phyloP scores from a whole-genome alignment of 805 yeast genomes.

The Blastobotrys parvus region DNA sequence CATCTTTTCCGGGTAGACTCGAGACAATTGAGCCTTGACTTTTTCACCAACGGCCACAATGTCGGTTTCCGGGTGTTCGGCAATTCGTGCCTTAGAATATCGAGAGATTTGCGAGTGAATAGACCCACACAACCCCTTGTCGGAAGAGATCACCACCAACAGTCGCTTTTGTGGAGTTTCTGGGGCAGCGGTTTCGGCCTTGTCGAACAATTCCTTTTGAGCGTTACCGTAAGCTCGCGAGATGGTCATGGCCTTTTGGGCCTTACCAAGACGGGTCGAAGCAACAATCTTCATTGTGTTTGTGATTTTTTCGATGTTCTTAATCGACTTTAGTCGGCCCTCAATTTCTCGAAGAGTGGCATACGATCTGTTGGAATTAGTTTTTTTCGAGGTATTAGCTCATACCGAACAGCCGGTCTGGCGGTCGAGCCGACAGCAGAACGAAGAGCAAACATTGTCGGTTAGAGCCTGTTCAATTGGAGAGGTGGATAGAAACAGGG shows the following conservation, averaged over 20 bases:
- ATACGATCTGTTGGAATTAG: conserved; percentile 54
- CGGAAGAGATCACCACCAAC: conserved; percentile 84
- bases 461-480: background rate
- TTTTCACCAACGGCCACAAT: conserved; percentile 91
- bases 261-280: conserved; percentile 90
- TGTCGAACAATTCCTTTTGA: conserved; percentile 67
- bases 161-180: conserved; percentile 55
- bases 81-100: conserved; percentile 64
- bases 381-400: too few relatives aligned
- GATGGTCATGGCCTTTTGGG: conserved; percentile 87
- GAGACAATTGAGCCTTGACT: conserved; percentile 76
- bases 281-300: conserved; percentile 99
- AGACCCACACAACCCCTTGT: conserved; percentile 98
- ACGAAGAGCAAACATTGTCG: conserved; percentile 23
- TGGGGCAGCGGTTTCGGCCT: conserved; percentile 66
- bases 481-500: background rate
- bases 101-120: conserved; percentile 93
- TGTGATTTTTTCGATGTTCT: conserved; percentile 98
- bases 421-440: conserved; percentile 21
- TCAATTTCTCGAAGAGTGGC: conserved; percentile 99
- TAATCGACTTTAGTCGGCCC: conserved; percentile 94
- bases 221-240: conserved; percentile 79
- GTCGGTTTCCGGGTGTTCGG: conserved; percentile 59
- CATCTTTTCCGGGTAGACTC: conserved; percentile 66
- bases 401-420: conserved; percentile 16